A percentile compares a stretch with the other conserved stretches of the same genome.
Evolutionary conservation across 305 asterid genomes (phyloP).

Genomic region (Coffea humblotiana): DNA sequence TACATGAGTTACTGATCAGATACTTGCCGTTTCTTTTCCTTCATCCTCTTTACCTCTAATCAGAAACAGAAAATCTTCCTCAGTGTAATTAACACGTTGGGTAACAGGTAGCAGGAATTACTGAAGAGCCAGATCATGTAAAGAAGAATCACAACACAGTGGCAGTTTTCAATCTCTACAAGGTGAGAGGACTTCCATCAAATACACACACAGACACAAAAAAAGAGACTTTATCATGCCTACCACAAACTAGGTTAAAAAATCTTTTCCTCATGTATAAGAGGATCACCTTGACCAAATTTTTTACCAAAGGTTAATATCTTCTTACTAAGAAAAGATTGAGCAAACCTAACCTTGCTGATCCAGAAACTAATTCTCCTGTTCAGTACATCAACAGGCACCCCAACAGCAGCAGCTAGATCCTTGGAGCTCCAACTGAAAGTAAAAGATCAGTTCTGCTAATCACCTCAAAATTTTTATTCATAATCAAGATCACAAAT

Average conservation of each 20-base stretch:
- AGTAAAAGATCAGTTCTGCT: slow-evolving; percentile 20
- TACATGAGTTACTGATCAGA: neutral
- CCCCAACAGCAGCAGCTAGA: slow-evolving; percentile 86
- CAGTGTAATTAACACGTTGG: neutral
- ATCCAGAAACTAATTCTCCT: slow-evolving; percentile 87
- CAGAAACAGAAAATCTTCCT: neutral
- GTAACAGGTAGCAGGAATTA: neutral
- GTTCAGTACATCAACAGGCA: slow-evolving; percentile 74
- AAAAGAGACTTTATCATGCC: neutral
- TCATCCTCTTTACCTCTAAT: neutral
- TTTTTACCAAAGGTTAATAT: neutral
- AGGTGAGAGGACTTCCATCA: neutral
- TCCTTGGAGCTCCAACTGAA: slow-evolving; percentile 83
- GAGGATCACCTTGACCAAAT: neutral
- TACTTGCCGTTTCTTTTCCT: neutral
- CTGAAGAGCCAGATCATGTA: neutral
- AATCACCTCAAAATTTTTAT: neutral
- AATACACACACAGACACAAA: neutral
- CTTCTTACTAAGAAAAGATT: neutral
- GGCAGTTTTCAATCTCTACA: neutral
- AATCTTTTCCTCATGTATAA: neutral
- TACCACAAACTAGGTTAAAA: neutral
- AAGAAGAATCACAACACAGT: neutral
- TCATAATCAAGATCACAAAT: neutral
- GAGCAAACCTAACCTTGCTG: slow-evolving; percentile 64